Percentiles rank a stretch among this genome's conserved stretches.
Evolutionary conservation across 1,284 basidiomycete genomes (phyloP).

Genomic region (Mycena sp.): DNA sequence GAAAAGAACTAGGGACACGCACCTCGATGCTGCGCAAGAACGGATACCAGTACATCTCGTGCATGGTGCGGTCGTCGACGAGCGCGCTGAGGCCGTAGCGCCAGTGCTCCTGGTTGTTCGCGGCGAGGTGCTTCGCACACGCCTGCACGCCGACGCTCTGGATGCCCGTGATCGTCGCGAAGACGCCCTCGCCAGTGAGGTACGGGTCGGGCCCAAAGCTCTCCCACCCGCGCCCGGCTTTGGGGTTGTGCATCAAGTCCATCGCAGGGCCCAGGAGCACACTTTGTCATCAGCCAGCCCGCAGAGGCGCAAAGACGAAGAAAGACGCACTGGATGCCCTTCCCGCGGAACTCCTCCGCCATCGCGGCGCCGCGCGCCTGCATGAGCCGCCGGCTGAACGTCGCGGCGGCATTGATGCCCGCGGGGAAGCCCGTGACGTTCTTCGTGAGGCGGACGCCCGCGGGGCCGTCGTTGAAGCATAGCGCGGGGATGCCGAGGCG

Average conservation of each 20-base stretch:
- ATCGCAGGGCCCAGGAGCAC: conserved; percentile 66
- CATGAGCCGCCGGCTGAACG: conserved; percentile 62
- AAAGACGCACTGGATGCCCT: conserved; percentile 69
- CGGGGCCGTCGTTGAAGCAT: conserved; percentile 65
- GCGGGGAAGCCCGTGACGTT: conserved; percentile 64
- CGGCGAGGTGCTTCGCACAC: conserved; percentile 74
- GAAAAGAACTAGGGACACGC: no score
- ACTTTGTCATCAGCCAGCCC: conserved; percentile 34
- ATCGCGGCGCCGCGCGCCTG: conserved; percentile 72
- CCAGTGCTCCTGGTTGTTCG: conserved; percentile 63
- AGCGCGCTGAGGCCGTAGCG: conserved; percentile 55
- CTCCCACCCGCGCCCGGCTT: conserved; percentile 77
- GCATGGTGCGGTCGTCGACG: conserved; percentile 71
- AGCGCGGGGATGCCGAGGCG: conserved; percentile 56
- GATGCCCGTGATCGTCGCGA: conserved; percentile 66
- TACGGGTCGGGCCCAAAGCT: conserved; percentile 75
- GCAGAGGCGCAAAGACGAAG: not conserved
- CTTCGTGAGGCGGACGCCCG: conserved; percentile 57
- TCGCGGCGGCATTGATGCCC: conserved; percentile 62
- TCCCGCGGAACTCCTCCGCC: conserved; percentile 76
- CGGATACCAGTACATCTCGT: conserved; percentile 68
- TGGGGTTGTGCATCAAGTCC: conserved; percentile 62
- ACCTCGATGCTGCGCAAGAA: conserved; percentile 60
- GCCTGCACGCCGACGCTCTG: conserved; percentile 73
- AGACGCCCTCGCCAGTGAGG: conserved; percentile 70